Base-by-base conservation (phyloP, 768 basidiomycete genomes). In the Lentinula sp. region DNA sequence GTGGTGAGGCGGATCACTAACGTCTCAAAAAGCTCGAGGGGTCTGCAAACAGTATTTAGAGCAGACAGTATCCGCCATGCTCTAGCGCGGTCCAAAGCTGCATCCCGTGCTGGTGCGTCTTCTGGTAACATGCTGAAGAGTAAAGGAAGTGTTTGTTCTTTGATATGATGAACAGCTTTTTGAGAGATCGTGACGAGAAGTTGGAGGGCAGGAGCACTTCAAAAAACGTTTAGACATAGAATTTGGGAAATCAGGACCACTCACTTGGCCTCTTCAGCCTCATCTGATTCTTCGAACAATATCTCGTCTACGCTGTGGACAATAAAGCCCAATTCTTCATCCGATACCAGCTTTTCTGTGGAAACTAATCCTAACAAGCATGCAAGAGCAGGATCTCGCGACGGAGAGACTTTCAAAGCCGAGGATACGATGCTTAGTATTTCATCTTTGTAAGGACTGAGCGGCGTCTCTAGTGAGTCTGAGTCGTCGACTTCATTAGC, bases 101-200 rank as follows among this genome's bases (percentile, higher is more conserved):
- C 85, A 5, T 84, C 78, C 18, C 82, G 73, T 1, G 76, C 39
- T 3, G 92, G 88, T 6, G 88, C 81, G 23, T 65, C 62, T 57
- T 90, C 87, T 1, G 96, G 93, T 0, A 98, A 81, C 8, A 83
- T 74, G 35, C 76, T 76, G 70, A 97, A 92, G 9, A 98, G 81
- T 1, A 89, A 73, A 0, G 95, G 95, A 3, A 98, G 83, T 0
- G 88, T 93, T 61, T 86, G 84, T 35, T 85, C 79, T 55, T 85
- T 82, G 37, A 98, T 78, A 62, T 88, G 84, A 16, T 76, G 77
- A 10, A 93, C 83, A 2, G 86, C 71, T n/a, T 73, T 71, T 18
- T 74, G 64, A 4, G 92, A 82, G 39, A 94, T 81, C 0, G 76
- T 79, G 2, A 81, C 78, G n/a, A 95, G 74, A 4, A 93, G 74